Evolutionary conservation across 108 stramenopile genomes (phyloP).

Genomic region (Parmales sp.): DNA sequence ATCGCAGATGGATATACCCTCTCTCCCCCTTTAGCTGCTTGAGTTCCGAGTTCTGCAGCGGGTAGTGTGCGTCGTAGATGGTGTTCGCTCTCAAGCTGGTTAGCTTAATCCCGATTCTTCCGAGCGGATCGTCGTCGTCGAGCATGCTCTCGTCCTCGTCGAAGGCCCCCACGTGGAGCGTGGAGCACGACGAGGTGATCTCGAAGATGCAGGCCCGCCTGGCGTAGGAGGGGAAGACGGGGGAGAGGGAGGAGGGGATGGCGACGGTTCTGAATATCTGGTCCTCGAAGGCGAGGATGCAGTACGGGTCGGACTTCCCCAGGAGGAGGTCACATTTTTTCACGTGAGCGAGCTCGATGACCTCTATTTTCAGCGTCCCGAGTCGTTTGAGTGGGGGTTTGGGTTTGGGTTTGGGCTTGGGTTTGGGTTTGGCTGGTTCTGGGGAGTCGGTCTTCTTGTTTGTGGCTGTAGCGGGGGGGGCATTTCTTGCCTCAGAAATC

Average conservation of each 20-base stretch:
- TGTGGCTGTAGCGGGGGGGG: too few relatives aligned
- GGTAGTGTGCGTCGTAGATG: background rate
- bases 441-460: too few relatives aligned
- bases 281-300: background rate
- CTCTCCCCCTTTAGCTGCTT: background rate
- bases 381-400: too few relatives aligned
- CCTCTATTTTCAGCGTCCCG: background rate
- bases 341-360: background rate
- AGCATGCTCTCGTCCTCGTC: background rate
- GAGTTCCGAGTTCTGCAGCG: background rate
- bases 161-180: background rate
- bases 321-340: background rate
- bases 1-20: background rate
- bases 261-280: background rate
- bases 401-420: too few relatives aligned
- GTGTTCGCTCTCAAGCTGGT: background rate
- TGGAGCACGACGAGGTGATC: background rate
- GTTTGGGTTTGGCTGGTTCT: too few relatives aligned
- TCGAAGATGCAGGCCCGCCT: background rate
- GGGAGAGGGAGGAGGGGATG: background rate
- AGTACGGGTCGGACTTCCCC: background rate
- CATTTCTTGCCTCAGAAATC: too few relatives aligned
- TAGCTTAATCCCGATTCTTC: background rate
- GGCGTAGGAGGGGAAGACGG: background rate
- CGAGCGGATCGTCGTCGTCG: constrained; percentile 9